Evolutionary conservation across 345 rosid genomes (phyloP).

Genomic region (Bruguiera gymnorhiza): DNA sequence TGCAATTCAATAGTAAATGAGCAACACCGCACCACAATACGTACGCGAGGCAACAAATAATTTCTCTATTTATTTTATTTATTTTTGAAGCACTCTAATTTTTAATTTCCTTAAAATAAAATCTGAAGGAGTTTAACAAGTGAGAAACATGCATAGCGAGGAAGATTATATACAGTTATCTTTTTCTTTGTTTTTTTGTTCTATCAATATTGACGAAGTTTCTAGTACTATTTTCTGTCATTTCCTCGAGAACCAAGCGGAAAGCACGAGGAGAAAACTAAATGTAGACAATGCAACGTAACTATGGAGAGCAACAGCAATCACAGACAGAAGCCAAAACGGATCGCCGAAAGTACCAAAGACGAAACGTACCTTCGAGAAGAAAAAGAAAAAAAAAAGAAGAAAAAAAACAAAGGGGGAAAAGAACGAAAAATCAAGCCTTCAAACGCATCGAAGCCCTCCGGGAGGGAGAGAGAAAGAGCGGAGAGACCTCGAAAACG

Average conservation of each 20-base stretch:
- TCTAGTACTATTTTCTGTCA: background rate
- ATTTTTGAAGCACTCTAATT: no score
- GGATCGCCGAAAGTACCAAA: background rate
- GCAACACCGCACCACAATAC: no score
- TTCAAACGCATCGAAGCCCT: background rate
- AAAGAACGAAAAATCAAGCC: background rate
- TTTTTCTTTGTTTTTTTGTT: no score
- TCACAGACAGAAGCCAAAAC: background rate
- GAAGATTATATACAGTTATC: no score
- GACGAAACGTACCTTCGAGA: background rate
- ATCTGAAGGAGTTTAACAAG: no score
- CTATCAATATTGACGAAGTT: background rate
- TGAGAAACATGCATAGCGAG: no score
- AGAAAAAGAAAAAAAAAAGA: background rate
- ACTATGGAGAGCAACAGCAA: background rate
- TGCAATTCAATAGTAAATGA: no score
- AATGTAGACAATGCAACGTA: constrained; percentile 1
- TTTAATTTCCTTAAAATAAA: no score
- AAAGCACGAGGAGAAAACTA: background rate
- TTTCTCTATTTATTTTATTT: no score
- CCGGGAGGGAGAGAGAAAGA: no score
- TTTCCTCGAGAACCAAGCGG: constrained; percentile 26
- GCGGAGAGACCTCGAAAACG: background rate
- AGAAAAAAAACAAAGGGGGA: background rate
- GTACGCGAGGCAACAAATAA: no score